Evolutionary conservation across 805 yeast genomes (phyloP), one percentile per base, ranked within the genome.

Genomic region (Candida adriatica): DNA sequence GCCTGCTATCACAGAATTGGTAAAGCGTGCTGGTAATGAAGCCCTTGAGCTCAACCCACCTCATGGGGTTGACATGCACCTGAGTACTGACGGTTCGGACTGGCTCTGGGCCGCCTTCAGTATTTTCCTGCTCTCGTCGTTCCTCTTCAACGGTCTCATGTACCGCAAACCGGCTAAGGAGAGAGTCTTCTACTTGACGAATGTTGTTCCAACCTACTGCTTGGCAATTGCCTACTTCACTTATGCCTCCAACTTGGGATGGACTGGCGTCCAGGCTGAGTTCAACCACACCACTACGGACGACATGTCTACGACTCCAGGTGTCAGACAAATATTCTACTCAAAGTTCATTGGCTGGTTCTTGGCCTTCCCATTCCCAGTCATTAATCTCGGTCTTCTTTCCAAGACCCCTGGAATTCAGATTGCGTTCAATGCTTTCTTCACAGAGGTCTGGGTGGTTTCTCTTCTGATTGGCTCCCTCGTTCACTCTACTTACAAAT

Each of bases 101-200:
- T 76, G 81, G 82, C 62, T 72, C 39, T 77, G 81, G 81, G 70
- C 83, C 2, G 77, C 60, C 6, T 74, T 75, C 44, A 51, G 69
- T 4, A 33, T 71, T 14, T 66, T 73, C 46, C 56, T 59, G 13
- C 27, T 62, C 1, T 50, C 61, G n/a, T 47, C 71, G 6, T 16
- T 62, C 3, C 24, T 35, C 28, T 25, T 50, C 49, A 37, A 41
- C 31, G 25, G 36, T 41, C 28, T 30, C 20, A 56, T 58, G 41
- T 58, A 45, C 15, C 34, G 27, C 30, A 31, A 30, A 22, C 29
- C 59, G 58, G 36, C 31, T 26, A 38, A 31, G 23, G 37, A 33
- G 33, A 36, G 42, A 44, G 58, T 33, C 48, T 64, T 41, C 29
- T 55, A 39, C 55, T 58, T 60, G 24, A 56, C 60, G 32, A 70